Evolutionary conservation across 352 stramenopile genomes (phyloP), one percentile per base, ranked within the genome.

Genomic region (Achlya hypogyna): DNA sequence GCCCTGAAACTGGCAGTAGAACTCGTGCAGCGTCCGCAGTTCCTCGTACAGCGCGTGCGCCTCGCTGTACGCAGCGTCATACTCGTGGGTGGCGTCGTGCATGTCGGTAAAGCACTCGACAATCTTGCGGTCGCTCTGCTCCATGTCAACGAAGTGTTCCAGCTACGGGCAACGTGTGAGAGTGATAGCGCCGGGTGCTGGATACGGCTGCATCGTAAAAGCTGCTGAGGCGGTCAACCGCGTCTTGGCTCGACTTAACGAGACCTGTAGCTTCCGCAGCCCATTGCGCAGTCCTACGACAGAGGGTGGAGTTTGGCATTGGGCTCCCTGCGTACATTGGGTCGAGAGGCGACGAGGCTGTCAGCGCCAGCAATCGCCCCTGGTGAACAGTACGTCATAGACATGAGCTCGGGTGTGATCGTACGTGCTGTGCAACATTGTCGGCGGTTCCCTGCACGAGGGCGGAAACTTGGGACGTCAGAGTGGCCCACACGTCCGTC

Each of bases 81-180:
- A 93, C 82, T 89, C 77, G 16, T 81, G 77, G 42, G 89, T 79
- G 18, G 89, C 84, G 53, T 92, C 83, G 70, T 92, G 91, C 74
- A 94, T 92, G 6, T 77, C 89, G 9, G 81, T 87, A 63, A 92
- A 94, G 27, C 90, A 89, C 25, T 78, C 69, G 22, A 91, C 58
- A 32, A 94, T 73, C 31, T 86, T 86, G 2, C 82, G 79, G 59
- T 94, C 85, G 49, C 85, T 92, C 69, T 94, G 85, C 75, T 94
- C 85, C 83, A 92, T 94, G 63, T 94, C 84, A 42, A 94, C 82
- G 53, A 92, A 94, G 56, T 89, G 91, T 18, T 72, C 76, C 29
- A 93, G 82, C 81, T 63, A 63, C 35, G 32, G 20, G 53, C 18
- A 25, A 58, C 25, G 18, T 6, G 23, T 16, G 49, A 54, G 23